These are phyloP conservation scores for Chimonanthus salicifolius DNA, from an alignment of 164 flowering plant genomes.

Conservation along the genomic window DNA sequence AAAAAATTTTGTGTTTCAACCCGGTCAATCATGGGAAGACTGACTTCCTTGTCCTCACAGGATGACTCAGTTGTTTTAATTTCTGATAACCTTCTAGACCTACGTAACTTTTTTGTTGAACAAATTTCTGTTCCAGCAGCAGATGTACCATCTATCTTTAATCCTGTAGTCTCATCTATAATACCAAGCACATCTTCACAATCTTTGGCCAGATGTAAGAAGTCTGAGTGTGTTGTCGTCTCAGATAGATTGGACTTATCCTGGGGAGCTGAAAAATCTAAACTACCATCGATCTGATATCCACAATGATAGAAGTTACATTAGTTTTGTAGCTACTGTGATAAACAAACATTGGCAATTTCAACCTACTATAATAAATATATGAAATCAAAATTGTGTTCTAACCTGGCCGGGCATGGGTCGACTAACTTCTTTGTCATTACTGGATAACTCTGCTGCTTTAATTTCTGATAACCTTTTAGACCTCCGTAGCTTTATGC, in stretches of 20 bases:
- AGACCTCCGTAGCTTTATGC: conserved; percentile 36
- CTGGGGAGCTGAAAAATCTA: conserved; percentile 1
- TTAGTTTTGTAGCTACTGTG: too few relatives aligned
- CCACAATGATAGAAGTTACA: not conserved
- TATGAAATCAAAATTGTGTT: conserved; percentile 1
- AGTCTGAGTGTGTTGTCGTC: not conserved
- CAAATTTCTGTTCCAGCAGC: conserved; percentile 8
- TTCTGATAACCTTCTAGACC: conserved; percentile 52
- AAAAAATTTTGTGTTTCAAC: conserved; percentile 6
- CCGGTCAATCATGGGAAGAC: conserved; percentile 6
- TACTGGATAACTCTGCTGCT: conserved; percentile 17
- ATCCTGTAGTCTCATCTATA: conserved; percentile 11
- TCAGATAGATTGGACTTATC: conserved; percentile 5
- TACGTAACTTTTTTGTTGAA: conserved; percentile 28
- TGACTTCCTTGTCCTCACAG: conserved; percentile 10
- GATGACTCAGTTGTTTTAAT: conserved; percentile 24
- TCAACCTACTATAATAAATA: too few relatives aligned
- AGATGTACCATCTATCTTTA: conserved; percentile 12
- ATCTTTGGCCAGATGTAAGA: not conserved
- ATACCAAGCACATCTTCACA: conserved; percentile 4
- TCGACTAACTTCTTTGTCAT: conserved; percentile 5
- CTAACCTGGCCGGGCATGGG: conserved; percentile 10
- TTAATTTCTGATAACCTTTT: conserved; percentile 52
- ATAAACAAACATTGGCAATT: too few relatives aligned
- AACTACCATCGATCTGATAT: conserved; percentile 3